A percentile compares a stretch with the other conserved stretches of the same genome.
These are phyloP conservation scores for Epichloe typhina DNA, from an alignment of 2,329 filamentous ascomycete genomes.

Conservation along the genomic window DNA sequence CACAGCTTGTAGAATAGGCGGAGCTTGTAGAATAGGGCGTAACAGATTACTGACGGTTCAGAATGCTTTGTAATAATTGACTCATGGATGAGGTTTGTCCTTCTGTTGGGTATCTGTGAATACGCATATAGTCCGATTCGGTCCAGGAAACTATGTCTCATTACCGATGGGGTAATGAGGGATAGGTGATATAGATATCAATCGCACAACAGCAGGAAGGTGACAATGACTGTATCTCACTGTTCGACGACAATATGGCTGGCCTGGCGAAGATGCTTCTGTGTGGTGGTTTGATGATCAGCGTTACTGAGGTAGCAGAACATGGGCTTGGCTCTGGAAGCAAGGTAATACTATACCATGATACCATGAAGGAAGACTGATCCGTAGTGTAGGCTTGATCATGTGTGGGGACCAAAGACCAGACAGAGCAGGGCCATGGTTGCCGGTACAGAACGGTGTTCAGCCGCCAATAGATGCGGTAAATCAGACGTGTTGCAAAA, in stretches of 20 bases:
- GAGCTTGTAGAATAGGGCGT: not conserved
- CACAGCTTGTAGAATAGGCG: not conserved
- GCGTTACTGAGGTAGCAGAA: not conserved
- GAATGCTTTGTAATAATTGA: not conserved
- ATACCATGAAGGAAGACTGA: not conserved
- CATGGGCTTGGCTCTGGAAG: not conserved
- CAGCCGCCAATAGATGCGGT: not conserved
- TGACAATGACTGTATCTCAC: not conserved
- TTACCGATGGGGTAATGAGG: not conserved
- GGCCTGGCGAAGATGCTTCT: not conserved
- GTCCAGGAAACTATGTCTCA: not conserved
- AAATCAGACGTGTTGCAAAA: not conserved
- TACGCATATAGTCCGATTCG: not conserved
- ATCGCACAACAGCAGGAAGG: not conserved
- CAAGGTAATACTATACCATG: not conserved
- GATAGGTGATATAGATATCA: not conserved
- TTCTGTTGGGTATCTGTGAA: not conserved
- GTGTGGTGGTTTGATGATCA: constrained; percentile 1
- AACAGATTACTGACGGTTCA: not conserved
- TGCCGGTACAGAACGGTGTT: not conserved
- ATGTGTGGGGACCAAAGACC: not conserved
- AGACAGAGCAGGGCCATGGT: not conserved
- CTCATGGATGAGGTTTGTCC: not conserved
- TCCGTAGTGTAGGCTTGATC: not conserved
- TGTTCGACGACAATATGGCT: not conserved